These are phyloP conservation scores for Fraxinus americana DNA, from an alignment of 257 asterid genomes.

Conservation along the genomic window DNA sequence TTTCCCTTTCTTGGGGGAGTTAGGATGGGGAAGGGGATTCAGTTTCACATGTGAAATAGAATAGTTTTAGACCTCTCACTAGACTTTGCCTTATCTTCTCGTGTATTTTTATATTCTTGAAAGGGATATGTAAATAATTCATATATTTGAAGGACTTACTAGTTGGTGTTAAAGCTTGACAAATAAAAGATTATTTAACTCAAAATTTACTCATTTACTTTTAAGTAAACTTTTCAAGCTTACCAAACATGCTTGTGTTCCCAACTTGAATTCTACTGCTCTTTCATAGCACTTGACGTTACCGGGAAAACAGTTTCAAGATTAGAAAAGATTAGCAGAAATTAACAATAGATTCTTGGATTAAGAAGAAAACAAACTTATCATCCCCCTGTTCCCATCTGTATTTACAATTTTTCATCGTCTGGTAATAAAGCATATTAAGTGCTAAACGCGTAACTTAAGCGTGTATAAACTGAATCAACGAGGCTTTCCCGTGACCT, in stretches of 20 bases:
- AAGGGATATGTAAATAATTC: neutral
- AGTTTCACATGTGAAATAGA: slow-evolving; percentile 2
- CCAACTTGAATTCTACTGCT: neutral
- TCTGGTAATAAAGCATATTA: neutral
- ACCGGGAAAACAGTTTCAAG: neutral
- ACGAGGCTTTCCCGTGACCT: slow-evolving; percentile 30
- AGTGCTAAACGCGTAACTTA: neutral
- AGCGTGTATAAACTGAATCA: neutral
- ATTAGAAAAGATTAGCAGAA: neutral
- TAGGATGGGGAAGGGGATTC: slow-evolving; percentile 17
- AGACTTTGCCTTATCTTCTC: slow-evolving; percentile 35
- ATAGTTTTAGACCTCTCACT: slow-evolving; percentile 49
- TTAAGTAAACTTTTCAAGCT: neutral
- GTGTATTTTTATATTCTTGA: neutral
- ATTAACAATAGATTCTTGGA: neutral
- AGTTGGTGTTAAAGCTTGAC: neutral
- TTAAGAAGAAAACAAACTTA: neutral
- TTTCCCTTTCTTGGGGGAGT: slow-evolving; percentile 12
- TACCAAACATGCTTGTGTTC: neutral
- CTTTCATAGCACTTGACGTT: no score
- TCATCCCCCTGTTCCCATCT: neutral
- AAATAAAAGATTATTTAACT: neutral
- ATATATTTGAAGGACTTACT: no score
- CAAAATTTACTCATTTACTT: neutral
- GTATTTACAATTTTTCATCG: neutral